phyloP scores from a whole-genome alignment of 1,284 basidiomycete species.

The Rhodotorula sp. region DNA sequence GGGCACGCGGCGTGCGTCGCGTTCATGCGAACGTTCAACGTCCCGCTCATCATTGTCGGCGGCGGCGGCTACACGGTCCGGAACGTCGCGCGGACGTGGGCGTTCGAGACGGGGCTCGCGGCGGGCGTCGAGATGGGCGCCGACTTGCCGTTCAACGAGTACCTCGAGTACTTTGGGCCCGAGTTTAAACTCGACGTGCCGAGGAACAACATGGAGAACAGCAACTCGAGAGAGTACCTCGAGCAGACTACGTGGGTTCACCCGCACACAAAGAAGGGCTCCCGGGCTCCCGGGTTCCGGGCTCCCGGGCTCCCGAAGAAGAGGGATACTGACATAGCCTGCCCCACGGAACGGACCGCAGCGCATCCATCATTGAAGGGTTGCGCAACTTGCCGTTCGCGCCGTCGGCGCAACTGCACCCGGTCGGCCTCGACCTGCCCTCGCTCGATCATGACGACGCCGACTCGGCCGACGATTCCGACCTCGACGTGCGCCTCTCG shows the following conservation, averaged over 20 bases:
- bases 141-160: slow-evolving; percentile 90
- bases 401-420: slow-evolving; percentile 83
- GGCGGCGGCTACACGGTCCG: slow-evolving; percentile 91
- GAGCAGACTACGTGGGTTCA: slow-evolving; percentile 67
- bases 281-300: too few relatives aligned
- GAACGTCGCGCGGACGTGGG: slow-evolving; percentile 94
- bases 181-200: slow-evolving; percentile 89
- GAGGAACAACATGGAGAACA: slow-evolving; percentile 89
- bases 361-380: slow-evolving; percentile 71
- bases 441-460: slow-evolving; percentile 56
- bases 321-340: slow-evolving; percentile 5
- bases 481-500: slow-evolving; percentile 49
- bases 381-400: slow-evolving; percentile 73
- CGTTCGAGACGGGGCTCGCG: slow-evolving; percentile 93
- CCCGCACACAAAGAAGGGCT: too few relatives aligned
- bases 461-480: slow-evolving; percentile 46
- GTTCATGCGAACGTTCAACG: slow-evolving; percentile 76
- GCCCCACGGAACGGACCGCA: slow-evolving; percentile 45
- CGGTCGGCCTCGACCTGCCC: slow-evolving; percentile 65
- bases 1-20: slow-evolving; percentile 84
- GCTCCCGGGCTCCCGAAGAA: not conserved
- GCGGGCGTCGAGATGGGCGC: slow-evolving; percentile 80
- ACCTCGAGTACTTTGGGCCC: slow-evolving; percentile 97
- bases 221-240: slow-evolving; percentile 80
- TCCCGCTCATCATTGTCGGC: slow-evolving; percentile 88